These are phyloP conservation scores for Mortierella sp. DNA, from an alignment of 371 early-diverging fungal species.

Conservation along the genomic window DNA sequence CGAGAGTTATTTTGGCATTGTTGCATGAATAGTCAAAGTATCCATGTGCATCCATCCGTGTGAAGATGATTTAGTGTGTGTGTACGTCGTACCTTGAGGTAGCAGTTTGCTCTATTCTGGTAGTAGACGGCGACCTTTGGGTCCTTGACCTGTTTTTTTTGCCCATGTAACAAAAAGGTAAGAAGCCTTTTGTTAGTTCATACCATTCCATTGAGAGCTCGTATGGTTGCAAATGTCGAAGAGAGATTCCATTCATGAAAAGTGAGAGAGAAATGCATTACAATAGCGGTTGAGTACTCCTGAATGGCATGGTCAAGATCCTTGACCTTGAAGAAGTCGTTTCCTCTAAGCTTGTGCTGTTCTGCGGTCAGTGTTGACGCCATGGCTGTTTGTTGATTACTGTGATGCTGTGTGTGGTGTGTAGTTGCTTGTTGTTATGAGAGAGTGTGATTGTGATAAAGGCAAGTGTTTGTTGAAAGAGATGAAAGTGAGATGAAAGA, in stretches of 20 bases:
- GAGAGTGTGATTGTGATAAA: background rate
- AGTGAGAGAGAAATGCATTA: conserved; percentile 32
- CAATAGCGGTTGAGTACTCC: conserved; percentile 84
- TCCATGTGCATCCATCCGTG: background rate
- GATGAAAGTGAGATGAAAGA: background rate
- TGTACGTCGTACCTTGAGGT: conserved; percentile 66
- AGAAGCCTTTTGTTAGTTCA: background rate
- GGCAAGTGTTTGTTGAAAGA: no score
- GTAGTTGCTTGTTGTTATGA: background rate
- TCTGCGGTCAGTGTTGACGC: conserved; percentile 56
- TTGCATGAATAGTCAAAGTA: background rate
- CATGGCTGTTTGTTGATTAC: conserved; percentile 14
- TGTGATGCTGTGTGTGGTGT: background rate
- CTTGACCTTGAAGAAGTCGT: conserved; percentile 69
- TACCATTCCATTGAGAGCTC: background rate
- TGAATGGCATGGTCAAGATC: conserved; percentile 77
- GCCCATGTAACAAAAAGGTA: background rate
- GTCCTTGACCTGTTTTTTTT: conserved; percentile 69
- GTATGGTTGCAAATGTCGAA: background rate
- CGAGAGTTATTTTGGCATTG: background rate
- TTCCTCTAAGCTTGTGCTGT: conserved; percentile 66
- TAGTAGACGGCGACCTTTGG: conserved; percentile 76
- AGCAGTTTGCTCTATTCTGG: conserved; percentile 86
- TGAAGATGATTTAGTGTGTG: background rate
- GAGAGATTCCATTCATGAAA: background rate